These are phyloP conservation scores for Poterioochromonas sp. DNA, from an alignment of 352 stramenopile genomes.

Conservation along the genomic window DNA sequence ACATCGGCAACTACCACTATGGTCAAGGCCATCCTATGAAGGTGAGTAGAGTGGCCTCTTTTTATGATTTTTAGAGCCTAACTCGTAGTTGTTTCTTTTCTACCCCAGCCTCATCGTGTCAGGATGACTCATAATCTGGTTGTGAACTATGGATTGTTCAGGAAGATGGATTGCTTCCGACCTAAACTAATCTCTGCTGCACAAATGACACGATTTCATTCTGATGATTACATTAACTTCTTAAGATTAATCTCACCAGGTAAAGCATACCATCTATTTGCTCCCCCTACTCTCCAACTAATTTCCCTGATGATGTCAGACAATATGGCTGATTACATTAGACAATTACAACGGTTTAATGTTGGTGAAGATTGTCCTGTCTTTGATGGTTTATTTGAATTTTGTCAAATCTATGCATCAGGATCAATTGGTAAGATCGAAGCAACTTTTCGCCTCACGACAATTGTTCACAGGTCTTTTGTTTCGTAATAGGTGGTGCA, in stretches of 20 bases:
- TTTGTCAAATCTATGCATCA: slow-evolving; percentile 94
- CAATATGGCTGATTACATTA: slow-evolving; percentile 24
- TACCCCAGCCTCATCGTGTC: slow-evolving; percentile 88
- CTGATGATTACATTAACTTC: slow-evolving; percentile 99
- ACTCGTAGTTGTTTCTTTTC: slow-evolving; percentile 27
- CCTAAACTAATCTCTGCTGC: slow-evolving; percentile 86
- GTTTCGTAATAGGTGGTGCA: slow-evolving; percentile 58
- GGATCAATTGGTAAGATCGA: slow-evolving; percentile 71
- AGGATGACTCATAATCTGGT: slow-evolving; percentile 99
- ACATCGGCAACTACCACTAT: slow-evolving; percentile 98
- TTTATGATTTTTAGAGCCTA: background rate
- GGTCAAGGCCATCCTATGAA: slow-evolving; percentile 84
- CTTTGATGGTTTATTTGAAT: slow-evolving; percentile 99
- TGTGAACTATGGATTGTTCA: slow-evolving; percentile 96
- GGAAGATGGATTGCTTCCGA: slow-evolving; percentile 97
- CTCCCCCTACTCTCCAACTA: background rate
- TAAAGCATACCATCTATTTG: background rate
- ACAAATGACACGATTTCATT: slow-evolving; percentile 97
- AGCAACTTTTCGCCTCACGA: background rate
- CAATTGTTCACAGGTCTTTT: background rate
- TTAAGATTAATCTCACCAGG: slow-evolving; percentile 87
- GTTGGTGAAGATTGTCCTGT: slow-evolving; percentile 98
- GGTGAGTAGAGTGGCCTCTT: background rate
- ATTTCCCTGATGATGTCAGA: slow-evolving; percentile 27
- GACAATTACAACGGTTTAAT: slow-evolving; percentile 71